Base-by-base conservation (phyloP, 1,139 yeast species). In the Candida dubliniensis region DNA sequence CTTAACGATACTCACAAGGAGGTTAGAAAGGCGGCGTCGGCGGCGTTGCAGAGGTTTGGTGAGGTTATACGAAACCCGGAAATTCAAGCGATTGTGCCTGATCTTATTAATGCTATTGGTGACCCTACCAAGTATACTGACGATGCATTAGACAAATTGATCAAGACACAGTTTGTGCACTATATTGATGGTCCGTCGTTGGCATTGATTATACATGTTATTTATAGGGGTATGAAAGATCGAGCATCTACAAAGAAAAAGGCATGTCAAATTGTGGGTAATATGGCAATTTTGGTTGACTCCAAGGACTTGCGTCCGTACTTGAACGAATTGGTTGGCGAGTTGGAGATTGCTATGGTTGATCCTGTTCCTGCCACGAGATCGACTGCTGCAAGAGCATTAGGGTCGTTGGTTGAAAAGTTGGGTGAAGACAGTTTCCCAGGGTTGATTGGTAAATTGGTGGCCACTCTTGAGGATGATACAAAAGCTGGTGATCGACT, bases 311-410 rank as follows among this genome's bases (percentile, higher is more conserved):
- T 95, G 50, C 69, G 81, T 47, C 97, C 97, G 25, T 93, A 95
- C 65, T 73, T 95, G 56, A 77, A 81, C 24, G 79, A 82, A 40
- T 74, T 95, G 55, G 85, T 91, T 38, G 77, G 81, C 11, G 97
- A 90, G 57, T 79, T 95, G 48, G 96, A 93, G 62, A 74, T 79
- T 36, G 96, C 98, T 1, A 91, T 95, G 96, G 97, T 95, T 45
- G 99, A 95, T 59, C 99, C 99, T 1, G 99, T 95, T 41, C 96
- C 99, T 31, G 88, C 86, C 36, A 93, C 99, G 0, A 82, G 99
- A 63, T 95, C 98, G 2, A 95, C 97, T 31, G 99, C 98, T 24
- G 93, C 97, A 24, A 84, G 97, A 68, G 99, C 99, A 0, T 74
- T 95, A 46, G 99, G 99, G 53, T 90, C 97, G 0, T 74, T 95